Percentiles rank a stretch among this genome's conserved stretches.
Evolutionary conservation across 108 stramenopile species (phyloP).

Genomic region (Cylindrotheca fusiformis): DNA sequence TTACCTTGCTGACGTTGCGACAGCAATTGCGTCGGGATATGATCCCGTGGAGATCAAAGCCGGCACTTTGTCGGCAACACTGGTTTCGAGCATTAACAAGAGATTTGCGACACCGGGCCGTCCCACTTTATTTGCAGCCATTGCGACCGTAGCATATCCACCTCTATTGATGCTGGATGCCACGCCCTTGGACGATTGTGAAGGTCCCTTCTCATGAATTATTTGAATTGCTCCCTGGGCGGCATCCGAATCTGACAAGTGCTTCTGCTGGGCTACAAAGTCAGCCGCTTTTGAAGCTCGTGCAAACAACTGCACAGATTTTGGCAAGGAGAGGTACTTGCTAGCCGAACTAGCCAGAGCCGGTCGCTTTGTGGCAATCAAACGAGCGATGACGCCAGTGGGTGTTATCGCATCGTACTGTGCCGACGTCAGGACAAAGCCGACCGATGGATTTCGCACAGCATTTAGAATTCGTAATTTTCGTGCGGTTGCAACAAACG

Average conservation of each 20-base stretch:
- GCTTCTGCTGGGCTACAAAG: slow-evolving; percentile 36
- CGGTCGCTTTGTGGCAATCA: slow-evolving; percentile 63
- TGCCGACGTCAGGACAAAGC: slow-evolving; percentile 78
- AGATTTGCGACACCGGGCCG: slow-evolving; percentile 76
- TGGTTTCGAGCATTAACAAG: slow-evolving; percentile 70
- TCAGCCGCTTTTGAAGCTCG: slow-evolving; percentile 74
- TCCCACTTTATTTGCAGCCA: slow-evolving; percentile 73
- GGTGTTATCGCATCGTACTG: slow-evolving; percentile 86
- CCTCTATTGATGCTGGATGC: slow-evolving; percentile 57
- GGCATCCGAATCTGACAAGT: slow-evolving; percentile 54
- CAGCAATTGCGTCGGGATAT: slow-evolving; percentile 75
- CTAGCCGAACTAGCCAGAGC: slow-evolving; percentile 70
- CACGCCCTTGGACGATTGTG: slow-evolving; percentile 13
- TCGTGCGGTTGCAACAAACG: slow-evolving; percentile 70
- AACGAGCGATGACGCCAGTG: slow-evolving; percentile 68
- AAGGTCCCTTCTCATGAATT: slow-evolving; percentile 47
- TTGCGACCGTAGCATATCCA: slow-evolving; percentile 75
- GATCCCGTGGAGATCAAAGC: slow-evolving; percentile 70
- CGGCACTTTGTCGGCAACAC: slow-evolving; percentile 79
- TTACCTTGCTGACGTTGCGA: slow-evolving; percentile 59
- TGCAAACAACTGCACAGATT: slow-evolving; percentile 66
- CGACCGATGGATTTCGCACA: slow-evolving; percentile 70
- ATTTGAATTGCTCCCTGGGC: slow-evolving; percentile 76
- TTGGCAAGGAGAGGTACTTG: slow-evolving; percentile 64
- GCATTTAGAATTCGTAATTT: slow-evolving; percentile 88